Percentiles rank a stretch among this genome's conserved stretches.
phyloP scores from a whole-genome alignment of 371 early-diverging fungal genomes.

The Astathelohania contejeani region DNA sequence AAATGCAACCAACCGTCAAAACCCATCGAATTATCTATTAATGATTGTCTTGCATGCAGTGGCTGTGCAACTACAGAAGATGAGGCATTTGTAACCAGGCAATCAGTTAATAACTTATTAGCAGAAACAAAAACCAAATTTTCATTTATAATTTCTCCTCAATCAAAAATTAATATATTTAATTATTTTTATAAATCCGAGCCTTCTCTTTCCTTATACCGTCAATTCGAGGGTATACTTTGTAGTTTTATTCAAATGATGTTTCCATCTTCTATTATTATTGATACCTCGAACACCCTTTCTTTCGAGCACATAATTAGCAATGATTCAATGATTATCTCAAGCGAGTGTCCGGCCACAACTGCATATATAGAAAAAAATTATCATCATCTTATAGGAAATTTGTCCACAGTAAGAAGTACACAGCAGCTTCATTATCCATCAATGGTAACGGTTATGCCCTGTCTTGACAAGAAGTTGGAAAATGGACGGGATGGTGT shows the following conservation, averaged over 20 bases:
- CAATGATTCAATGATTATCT: too few relatives aligned
- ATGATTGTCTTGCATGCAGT: slow-evolving; percentile 47
- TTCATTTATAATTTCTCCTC: slow-evolving; percentile 33
- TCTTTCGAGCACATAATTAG: too few relatives aligned
- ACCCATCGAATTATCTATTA: slow-evolving; percentile 9
- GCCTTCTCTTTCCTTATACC: slow-evolving; percentile 10
- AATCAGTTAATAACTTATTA: slow-evolving; percentile 6
- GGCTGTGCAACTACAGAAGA: slow-evolving; percentile 39
- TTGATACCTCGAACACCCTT: slow-evolving; percentile 25
- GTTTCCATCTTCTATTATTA: slow-evolving; percentile 12
- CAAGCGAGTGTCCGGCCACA: slow-evolving; percentile 41
- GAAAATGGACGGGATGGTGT: slow-evolving; percentile 25
- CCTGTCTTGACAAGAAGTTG: slow-evolving; percentile 43
- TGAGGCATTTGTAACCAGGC: slow-evolving; percentile 3
- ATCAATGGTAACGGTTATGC: slow-evolving; percentile 21
- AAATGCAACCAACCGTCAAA: too few relatives aligned
- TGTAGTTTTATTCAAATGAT: slow-evolving; percentile 9
- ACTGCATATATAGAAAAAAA: slow-evolving; percentile 42
- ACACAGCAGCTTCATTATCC: slow-evolving; percentile 22
- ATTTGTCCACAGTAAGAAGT: slow-evolving; percentile 22
- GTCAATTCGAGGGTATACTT: slow-evolving; percentile 21
- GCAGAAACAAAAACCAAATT: slow-evolving; percentile 1
- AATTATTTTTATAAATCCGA: not conserved
- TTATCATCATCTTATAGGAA: slow-evolving; percentile 19
- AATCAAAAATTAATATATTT: slow-evolving; percentile 29